Percentiles rank a stretch among this genome's conserved stretches.
Conservation (phyloP, 495 filamentous ascomycete species). For the Corynascus novoguineensis region DNA sequence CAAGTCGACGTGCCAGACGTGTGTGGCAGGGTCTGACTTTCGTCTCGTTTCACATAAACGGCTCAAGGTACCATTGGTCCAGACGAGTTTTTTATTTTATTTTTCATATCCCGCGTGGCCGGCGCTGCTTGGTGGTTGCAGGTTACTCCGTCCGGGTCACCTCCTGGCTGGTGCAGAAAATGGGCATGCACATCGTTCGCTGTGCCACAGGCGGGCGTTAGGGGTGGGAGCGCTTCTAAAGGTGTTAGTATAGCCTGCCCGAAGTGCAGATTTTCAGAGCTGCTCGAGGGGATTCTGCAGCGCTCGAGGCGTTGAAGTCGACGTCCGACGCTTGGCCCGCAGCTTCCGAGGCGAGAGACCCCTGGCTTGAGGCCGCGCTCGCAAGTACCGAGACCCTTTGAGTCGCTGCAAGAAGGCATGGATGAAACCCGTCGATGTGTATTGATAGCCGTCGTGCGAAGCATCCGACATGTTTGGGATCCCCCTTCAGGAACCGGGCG, state of each 20-base stretch:
- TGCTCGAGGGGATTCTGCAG: neutral
- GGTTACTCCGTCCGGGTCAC: neutral
- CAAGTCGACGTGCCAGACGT: neutral
- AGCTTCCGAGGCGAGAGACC: slow-evolving; percentile 3
- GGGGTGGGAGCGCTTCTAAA: neutral
- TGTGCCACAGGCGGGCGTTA: slow-evolving; percentile 14
- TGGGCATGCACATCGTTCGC: slow-evolving; percentile 11
- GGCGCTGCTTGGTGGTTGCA: neutral
- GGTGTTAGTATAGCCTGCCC: slow-evolving; percentile 1
- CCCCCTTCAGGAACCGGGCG: neutral
- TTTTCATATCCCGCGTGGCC: slow-evolving; percentile 6
- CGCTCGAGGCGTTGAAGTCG: neutral
- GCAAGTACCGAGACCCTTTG: neutral
- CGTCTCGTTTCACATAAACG: neutral
- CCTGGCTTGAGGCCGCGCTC: neutral
- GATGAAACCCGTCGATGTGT: neutral
- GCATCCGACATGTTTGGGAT: neutral
- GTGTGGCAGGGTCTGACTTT: neutral
- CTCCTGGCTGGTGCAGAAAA: slow-evolving; percentile 8
- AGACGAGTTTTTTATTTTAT: slow-evolving; percentile 1
- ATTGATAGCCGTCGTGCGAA: neutral
- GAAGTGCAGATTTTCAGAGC: neutral
- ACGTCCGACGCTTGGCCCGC: neutral
- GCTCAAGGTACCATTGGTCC: neutral
- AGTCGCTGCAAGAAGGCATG: neutral